These are phyloP conservation scores for Clonostachys solani DNA, from an alignment of 2,329 filamentous ascomycete species.

Conservation along the genomic window DNA sequence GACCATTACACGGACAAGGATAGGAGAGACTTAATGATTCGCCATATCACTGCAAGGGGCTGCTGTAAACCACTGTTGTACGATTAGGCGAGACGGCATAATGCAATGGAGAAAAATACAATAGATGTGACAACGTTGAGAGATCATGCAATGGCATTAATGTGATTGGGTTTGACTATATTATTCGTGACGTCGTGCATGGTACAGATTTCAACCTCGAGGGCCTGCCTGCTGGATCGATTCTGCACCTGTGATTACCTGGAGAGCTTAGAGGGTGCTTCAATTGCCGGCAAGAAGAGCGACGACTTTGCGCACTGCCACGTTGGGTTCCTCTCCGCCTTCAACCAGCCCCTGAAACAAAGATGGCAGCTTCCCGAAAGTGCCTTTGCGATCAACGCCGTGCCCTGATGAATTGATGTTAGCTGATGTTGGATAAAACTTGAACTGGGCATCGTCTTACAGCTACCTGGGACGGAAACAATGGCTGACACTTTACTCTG, in stretches of 20 bases:
- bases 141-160: too few species aligned
- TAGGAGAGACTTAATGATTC: too few species aligned
- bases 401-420: constrained; percentile 46
- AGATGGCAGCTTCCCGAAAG: constrained; percentile 51
- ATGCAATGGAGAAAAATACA: too few species aligned
- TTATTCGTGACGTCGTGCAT: too few species aligned
- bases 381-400: constrained; percentile 49
- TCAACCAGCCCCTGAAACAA: constrained; percentile 57
- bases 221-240: too few species aligned
- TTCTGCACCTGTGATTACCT: too few species aligned
- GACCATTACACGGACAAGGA: background rate
- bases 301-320: constrained; percentile 54
- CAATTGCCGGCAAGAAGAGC: constrained; percentile 45
- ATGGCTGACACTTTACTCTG: constrained; percentile 51
- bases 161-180: too few species aligned
- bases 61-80: too few species aligned
- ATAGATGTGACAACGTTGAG: too few species aligned
- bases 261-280: constrained; percentile 12
- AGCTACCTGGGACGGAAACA: constrained; percentile 55
- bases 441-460: constrained; percentile 39
- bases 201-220: too few species aligned
- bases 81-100: too few species aligned
- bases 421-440: background rate
- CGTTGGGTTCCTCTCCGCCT: constrained; percentile 47
- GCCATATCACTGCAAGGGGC: too few species aligned